phyloP scores from a whole-genome alignment of 176 grass and related monocot species.

The maize (Zea mays) region DNA sequence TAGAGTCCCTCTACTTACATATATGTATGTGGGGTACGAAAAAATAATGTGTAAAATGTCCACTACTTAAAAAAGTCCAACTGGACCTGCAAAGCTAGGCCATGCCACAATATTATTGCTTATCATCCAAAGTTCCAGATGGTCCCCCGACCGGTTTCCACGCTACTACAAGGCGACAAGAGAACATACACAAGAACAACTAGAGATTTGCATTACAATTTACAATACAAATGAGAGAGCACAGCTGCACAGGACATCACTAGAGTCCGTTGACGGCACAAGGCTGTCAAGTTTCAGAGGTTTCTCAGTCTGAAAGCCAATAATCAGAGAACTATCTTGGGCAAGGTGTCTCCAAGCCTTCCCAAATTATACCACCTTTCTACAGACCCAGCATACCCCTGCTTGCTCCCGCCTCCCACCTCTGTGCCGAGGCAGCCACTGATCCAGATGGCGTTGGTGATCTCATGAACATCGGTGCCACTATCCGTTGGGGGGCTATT shows the following conservation, averaged over 20 bases:
- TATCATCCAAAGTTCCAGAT: slow-evolving; percentile 5
- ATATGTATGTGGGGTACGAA: too few relatives aligned
- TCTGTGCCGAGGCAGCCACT: slow-evolving; percentile 8
- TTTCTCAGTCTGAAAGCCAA: slow-evolving; percentile 19
- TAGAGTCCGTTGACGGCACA: slow-evolving; percentile 10
- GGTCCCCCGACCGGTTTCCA: not conserved
- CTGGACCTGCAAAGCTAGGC: not conserved
- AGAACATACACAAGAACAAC: slow-evolving; percentile 18
- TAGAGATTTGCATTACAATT: slow-evolving; percentile 6
- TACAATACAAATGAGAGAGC: not conserved
- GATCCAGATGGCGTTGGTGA: slow-evolving; percentile 16
- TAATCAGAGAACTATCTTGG: slow-evolving; percentile 21
- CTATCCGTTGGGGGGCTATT: not conserved
- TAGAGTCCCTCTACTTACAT: too few relatives aligned
- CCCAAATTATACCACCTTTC: not conserved
- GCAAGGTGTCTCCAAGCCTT: slow-evolving; percentile 13
- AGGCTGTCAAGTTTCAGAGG: slow-evolving; percentile 25
- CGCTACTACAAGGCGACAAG: not conserved
- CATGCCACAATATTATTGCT: not conserved
- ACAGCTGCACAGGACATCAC: not conserved
- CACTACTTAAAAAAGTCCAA: not conserved
- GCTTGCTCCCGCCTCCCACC: not conserved
- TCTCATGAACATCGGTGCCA: slow-evolving; percentile 26
- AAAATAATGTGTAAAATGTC: too few relatives aligned
- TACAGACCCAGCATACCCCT: slow-evolving; percentile 32